Evolutionary conservation across 352 stramenopile genomes (phyloP), one percentile per base, ranked within the genome.

Genomic region (Phytophthora capsici): DNA sequence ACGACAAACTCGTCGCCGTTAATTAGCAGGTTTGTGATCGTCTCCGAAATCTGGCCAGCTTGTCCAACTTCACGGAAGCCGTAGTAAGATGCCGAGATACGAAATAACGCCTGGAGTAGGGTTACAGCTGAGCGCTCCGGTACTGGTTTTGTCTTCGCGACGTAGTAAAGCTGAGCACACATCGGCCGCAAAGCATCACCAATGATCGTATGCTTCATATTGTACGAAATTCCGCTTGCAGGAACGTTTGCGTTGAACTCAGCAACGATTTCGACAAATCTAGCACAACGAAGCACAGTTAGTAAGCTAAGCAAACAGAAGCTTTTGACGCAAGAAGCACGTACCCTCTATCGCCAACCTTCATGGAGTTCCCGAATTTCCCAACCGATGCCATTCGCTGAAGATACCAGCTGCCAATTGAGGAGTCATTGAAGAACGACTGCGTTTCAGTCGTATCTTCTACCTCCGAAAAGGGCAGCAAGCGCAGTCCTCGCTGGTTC

Each of bases 241-340:
- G 89, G 84, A 0, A 97, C 89, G 49, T 97, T 97, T 10, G 90
- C 88, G 38, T 97, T 97, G 61, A 97, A 96, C 57, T 97, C 91
- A 43, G 82, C 73, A 14, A 89, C 86, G 60, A 94, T 94, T 43
- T 88, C 75, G 20, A 94, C 69, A 48, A 95, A 92, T 7, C 86
- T 94, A 67, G 30, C 32, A 3, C 19, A 66, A 26, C 43, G 1
- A 58, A 50, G 46, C 16, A 38, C 19, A 20, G 23, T 70, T 59
- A 77, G 28, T 8, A 13, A 25, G 12, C 40, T 28, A 44, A 17
- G 28, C 19, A 19, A 25, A 46, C 3, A 51, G 19, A 10, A 53
- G 8, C 1, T 57, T 7, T 26, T 32, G 16, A 49, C 14, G 10
- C 16, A 46, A 4, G 6, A 17, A 40, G 16, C n/a, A 63, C 78